Evolutionary conservation across 2,329 filamentous ascomycete species (phyloP).

Genomic region (Monilinia vaccinii-corymbosi): DNA sequence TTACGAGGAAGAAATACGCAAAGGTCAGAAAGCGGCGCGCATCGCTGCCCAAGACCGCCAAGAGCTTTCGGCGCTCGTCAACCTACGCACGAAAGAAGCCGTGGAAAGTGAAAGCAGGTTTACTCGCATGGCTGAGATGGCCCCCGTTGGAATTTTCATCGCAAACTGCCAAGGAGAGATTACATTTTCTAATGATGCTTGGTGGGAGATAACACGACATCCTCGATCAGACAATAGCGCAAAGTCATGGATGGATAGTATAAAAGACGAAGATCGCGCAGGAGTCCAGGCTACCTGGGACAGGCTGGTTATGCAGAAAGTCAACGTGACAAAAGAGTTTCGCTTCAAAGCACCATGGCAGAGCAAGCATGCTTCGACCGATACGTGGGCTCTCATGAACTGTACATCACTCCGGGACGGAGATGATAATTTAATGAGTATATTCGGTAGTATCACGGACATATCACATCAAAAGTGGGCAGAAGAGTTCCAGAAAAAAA

Average conservation of each 20-base stretch:
- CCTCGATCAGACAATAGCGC: conserved; percentile 72
- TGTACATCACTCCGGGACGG: conserved; percentile 63
- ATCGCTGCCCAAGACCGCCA: conserved; percentile 68
- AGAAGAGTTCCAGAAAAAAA: conserved; percentile 32
- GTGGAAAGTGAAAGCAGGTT: conserved; percentile 52
- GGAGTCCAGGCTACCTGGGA: conserved; percentile 53
- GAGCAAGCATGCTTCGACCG: conserved; percentile 49
- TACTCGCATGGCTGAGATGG: conserved; percentile 61
- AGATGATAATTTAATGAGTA: conserved; percentile 63
- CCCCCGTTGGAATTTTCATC: conserved; percentile 69
- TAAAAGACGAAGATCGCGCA: conserved; percentile 55
- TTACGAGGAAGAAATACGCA: conserved; percentile 73
- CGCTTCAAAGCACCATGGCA: conserved; percentile 62
- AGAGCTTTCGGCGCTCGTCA: conserved; percentile 56
- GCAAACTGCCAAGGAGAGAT: conserved; percentile 63
- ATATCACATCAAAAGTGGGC: conserved; percentile 82
- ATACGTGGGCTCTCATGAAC: conserved; percentile 71
- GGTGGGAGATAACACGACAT: conserved; percentile 25
- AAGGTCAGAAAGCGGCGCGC: conserved; percentile 64
- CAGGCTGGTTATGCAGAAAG: conserved; percentile 50
- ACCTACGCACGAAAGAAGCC: conserved; percentile 35
- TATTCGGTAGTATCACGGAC: conserved; percentile 76
- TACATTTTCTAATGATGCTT: conserved; percentile 64
- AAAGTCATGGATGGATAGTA: conserved; percentile 63
- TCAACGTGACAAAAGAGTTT: conserved; percentile 62